A percentile compares a stretch with the other conserved stretches of the same genome.
These are phyloP conservation scores for rapeseed (Brassica napus) DNA, from an alignment of 345 rosid species.

Conservation along the genomic window DNA sequence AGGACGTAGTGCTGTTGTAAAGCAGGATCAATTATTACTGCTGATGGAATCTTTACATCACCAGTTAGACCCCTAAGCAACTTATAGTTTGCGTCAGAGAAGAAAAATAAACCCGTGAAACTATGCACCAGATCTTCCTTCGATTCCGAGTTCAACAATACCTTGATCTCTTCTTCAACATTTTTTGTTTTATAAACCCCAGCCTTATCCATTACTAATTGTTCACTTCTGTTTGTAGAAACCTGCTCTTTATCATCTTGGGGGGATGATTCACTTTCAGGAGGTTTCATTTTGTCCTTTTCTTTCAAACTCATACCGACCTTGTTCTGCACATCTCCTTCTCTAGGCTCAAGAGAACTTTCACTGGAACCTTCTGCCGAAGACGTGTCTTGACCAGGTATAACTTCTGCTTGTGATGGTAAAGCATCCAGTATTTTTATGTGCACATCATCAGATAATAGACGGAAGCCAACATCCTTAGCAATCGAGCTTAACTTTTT, in stretches of 20 bases:
- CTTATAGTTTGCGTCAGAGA: conserved; percentile 72
- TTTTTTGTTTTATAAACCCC: conserved; percentile 32
- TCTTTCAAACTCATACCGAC: conserved; percentile 34
- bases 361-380: conserved; percentile 42
- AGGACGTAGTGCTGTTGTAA: conserved; percentile 67
- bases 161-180: conserved; percentile 37
- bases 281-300: conserved; percentile 35
- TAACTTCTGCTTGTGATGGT: conserved; percentile 46
- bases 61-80: conserved; percentile 70
- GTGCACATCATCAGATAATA: conserved; percentile 71
- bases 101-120: conserved; percentile 68
- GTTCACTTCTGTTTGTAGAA: conserved; percentile 34
- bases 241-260: conserved; percentile 39
- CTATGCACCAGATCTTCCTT: conserved; percentile 46
- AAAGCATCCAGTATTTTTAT: conserved; percentile 47
- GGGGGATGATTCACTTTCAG: conserved; percentile 41
- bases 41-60: conserved; percentile 68
- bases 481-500: conserved; percentile 70
- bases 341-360: conserved; percentile 32
- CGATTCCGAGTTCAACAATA: conserved; percentile 34
- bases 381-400: conserved; percentile 43
- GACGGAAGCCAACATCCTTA: conserved; percentile 82
- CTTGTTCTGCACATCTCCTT: conserved; percentile 35
- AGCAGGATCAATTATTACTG: conserved; percentile 69
- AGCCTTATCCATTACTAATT: conserved; percentile 36